Evolutionary conservation across 371 early-diverging fungal genomes (phyloP), one percentile per base, ranked within the genome.

Genomic region (Furculomyces boomerangus): DNA sequence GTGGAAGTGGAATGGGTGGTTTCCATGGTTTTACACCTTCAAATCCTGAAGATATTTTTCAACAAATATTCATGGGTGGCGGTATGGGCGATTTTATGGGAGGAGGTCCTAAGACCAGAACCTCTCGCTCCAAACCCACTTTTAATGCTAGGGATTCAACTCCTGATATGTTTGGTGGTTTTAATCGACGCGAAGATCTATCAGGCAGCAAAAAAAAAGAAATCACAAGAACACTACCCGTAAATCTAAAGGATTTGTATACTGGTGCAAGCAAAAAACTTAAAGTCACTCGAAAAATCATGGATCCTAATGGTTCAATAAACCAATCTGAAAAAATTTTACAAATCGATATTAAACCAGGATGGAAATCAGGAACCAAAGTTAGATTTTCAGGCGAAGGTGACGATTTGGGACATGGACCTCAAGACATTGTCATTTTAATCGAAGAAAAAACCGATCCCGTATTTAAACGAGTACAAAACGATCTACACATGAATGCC

Each of bases 301-400:
- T 70, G 43, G 61, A 62, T 50, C 55, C 74, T 1, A 64, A 71
- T 13, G 81, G 83, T 16, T 60, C 64, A 30, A 41, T 62, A 27
- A 64, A 73, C 0, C 48, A 75, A 0, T 62, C 80, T 0, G 94
- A 93, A 58, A 92, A 93, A 71, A 74, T 90, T 20, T 71, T 98
- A 16, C 75, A 76, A 29, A 76, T 99, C 57, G 74, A 84, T 56
- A 73, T 99, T 66, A 92, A 89, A 61, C 88, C 96, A 1, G 99
- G 98, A 2, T 94, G 95, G 92, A 97, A 97, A 68, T 84, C 92
- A 2, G 99, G 99, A 5, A 95, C 98, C 54, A 94, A 97, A 72
- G 79, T 98, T 60, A 83, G 83, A 18, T 98, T 89, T 73, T 73
- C 81, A 1, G 82, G 79, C 40, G 90, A 94, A 70, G 99, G 99